Evolutionary conservation across 202 grass and related monocot species (phyloP).

Genomic region (Musa balbisiana): DNA sequence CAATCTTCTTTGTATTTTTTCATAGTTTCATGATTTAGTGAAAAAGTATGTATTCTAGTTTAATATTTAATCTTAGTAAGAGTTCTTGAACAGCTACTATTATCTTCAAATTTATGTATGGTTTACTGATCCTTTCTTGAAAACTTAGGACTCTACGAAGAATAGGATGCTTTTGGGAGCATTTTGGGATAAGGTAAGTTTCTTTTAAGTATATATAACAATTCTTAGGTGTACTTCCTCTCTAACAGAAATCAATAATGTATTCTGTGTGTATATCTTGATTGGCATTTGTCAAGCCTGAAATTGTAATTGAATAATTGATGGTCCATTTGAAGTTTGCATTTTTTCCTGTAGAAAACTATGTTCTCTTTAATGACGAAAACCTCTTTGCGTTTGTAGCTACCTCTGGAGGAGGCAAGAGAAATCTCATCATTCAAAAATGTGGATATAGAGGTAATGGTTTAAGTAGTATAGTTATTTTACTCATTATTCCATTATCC

Average conservation of each 20-base stretch:
- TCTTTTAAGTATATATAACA: not conserved
- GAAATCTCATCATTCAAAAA: slow-evolving; percentile 47
- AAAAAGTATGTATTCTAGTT: not conserved
- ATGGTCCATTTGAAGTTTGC: not conserved
- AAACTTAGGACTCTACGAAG: slow-evolving; percentile 68
- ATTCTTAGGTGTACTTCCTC: not conserved
- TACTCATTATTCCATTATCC: not conserved
- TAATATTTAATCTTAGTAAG: not conserved
- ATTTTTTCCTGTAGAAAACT: not conserved
- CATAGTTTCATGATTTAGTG: too few species aligned
- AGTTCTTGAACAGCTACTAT: not conserved
- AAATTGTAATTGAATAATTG: not conserved
- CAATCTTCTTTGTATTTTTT: too few species aligned
- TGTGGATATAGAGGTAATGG: slow-evolving; percentile 56
- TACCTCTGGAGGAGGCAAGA: slow-evolving; percentile 43
- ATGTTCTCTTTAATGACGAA: not conserved
- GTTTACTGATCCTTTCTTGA: slow-evolving; percentile 26
- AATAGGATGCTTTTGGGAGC: slow-evolving; percentile 54
- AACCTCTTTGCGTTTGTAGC: slow-evolving; percentile 35
- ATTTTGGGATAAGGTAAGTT: slow-evolving; percentile 86
- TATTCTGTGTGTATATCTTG: not conserved
- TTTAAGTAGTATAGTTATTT: not conserved
- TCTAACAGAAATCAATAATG: not conserved
- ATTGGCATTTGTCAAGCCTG: not conserved
- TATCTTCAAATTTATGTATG: not conserved